Evolutionary conservation across 495 filamentous ascomycete species (phyloP), one percentile per base, ranked within the genome.

Genomic region (Penicillium fimorum): DNA sequence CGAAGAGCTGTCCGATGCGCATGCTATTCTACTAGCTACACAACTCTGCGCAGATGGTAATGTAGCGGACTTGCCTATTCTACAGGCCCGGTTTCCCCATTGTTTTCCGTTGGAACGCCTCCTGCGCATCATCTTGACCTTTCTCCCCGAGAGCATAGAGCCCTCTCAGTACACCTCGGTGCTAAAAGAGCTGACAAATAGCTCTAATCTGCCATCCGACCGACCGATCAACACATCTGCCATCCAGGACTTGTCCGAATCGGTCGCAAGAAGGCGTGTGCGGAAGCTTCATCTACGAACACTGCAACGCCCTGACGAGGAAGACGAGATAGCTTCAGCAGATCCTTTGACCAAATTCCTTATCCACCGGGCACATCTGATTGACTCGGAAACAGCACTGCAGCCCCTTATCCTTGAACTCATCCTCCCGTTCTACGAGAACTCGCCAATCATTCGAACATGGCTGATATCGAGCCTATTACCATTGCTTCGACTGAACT

Each of bases 81-180:
- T 96, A 30, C 80, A 84, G 53, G 75, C 82, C 48, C 77, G 77
- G 50, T 80, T 86, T 57, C 77, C 70, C 37, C 72, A 81, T 60
- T 78, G 79, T 56, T 79, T 92, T 52, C 79, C 81, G 18, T 77
- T 82, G 11, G 87, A 89, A 55, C 79, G 89, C 43, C 61, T 92
- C 33, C 75, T 95, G 59, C 85, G 91, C 62, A 87, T 97, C 48
- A 72, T 96, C 56, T 79, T 97, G 55, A 95, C 88, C 50, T 94
- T 85, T 60, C 81, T 97, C 7, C 91, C 92, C 35, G 92, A 94
- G 67, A 88, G 81, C 47, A 73, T 83, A 11, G 82, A 83, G 15
- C 87, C 91, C 27, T 76, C 69, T 22, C 61, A 74, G 37, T 96
- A 96, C 66, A 77, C 80, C 11, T 67, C 75, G 15, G 78, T 89